phyloP scores from a whole-genome alignment of 164 flowering plant genomes.

The Sedum album region DNA sequence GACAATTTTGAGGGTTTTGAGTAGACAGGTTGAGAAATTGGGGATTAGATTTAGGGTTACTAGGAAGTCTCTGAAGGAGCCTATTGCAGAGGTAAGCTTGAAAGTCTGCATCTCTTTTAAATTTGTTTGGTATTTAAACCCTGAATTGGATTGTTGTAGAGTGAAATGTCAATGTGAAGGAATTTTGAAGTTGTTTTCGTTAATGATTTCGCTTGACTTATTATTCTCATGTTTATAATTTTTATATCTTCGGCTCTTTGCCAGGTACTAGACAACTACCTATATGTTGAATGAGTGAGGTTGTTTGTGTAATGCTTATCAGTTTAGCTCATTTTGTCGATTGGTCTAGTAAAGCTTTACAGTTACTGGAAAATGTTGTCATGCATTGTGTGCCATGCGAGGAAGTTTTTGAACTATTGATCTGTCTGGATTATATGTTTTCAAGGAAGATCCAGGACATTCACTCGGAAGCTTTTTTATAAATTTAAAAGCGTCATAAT shows the following conservation, averaged over 20 bases:
- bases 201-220: too few species aligned
- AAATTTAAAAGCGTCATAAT: too few species aligned
- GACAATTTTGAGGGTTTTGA: slow-evolving; percentile 49
- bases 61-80: slow-evolving; percentile 67
- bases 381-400: neutral
- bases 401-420: neutral
- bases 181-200: neutral
- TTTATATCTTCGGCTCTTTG: too few species aligned
- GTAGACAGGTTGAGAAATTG: slow-evolving; percentile 91
- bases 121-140: neutral
- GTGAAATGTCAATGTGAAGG: neutral
- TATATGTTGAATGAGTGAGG: neutral
- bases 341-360: too few species aligned
- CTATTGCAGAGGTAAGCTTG: slow-evolving; percentile 63
- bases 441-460: neutral
- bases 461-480: neutral
- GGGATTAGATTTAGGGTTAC: slow-evolving; percentile 83
- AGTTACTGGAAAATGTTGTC: too few species aligned
- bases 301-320: neutral
- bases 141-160: neutral
- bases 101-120: neutral
- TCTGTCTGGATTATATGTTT: neutral
- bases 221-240: too few species aligned
- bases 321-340: too few species aligned
- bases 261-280: neutral